Evolutionary conservation across 2,329 filamentous ascomycete species (phyloP), one percentile per base, ranked within the genome.

Genomic region (Chrysoporthe deuterocubensis): DNA sequence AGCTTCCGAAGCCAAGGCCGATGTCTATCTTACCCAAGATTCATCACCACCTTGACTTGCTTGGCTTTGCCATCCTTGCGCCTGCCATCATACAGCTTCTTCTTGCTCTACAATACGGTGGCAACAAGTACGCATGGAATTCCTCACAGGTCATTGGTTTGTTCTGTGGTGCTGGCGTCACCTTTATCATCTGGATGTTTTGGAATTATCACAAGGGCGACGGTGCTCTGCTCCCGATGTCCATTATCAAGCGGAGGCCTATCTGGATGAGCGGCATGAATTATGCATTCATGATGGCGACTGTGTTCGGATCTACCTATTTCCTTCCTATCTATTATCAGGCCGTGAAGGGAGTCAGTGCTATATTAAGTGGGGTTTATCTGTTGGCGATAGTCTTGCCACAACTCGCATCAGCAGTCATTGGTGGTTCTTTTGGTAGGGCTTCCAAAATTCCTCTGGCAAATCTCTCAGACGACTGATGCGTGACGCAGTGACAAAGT

Each of bases 71-170:
- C 1, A 73, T 84, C 7, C 78, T 87, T 52, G 78, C 82, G n/a
- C 74, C 79, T 44, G 74, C 79, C 65, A 69, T 79, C 67, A 71
- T 84, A 70, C 72, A 78, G 80, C 69, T 84, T 16, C 76, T 85
- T 40, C 75, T 84, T 0, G 83, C 81, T 0, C 73, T 84, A 8
- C 80, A 84, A 67, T 83, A 77, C 62, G 83, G 82, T 21, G 75
- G 81, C 3, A 75, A 71, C 3, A 73, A 75, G 0, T 80, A 80
- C 69, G 63, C 78, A 0, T 84, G 82, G 82, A 71, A 73, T 18
- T 80, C 78, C 0, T 67, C 76, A 0, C 72, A 72, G 0, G 75
- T 83, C 4, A 78, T 83, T 69, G 26, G 26, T 26, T 26, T 26
- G 26, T 26, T 26, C 26, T 26, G 26, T 26, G 26, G 26, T 26